Percentiles rank a stretch among this genome's conserved stretches.
Evolutionary conservation across 1,284 basidiomycete species (phyloP).

Genomic region (Gomphus bonarii): DNA sequence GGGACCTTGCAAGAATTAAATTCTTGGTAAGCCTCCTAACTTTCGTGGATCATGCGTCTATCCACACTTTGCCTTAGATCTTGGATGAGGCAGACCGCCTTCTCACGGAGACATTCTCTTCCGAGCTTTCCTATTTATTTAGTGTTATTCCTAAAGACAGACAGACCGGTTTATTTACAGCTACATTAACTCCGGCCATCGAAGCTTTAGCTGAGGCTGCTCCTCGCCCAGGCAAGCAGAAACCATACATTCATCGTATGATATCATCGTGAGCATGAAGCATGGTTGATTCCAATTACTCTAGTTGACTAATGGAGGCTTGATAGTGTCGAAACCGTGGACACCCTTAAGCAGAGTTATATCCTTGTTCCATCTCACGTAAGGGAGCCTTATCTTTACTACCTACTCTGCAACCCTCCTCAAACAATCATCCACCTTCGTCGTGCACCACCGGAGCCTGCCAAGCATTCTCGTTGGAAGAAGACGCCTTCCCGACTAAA

Average conservation of each 20-base stretch:
- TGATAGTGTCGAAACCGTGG: constrained; percentile 76
- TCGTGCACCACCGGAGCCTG: constrained; percentile 43
- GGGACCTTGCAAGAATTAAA: constrained; percentile 78
- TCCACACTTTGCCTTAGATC: constrained; percentile 40
- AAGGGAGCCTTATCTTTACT: constrained; percentile 86
- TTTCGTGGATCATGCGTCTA: not conserved
- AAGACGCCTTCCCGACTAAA: constrained; percentile 22
- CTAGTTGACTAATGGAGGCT: not conserved
- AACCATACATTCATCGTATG: constrained; percentile 83
- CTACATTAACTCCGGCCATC: constrained; percentile 85
- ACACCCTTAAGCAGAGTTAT: constrained; percentile 81
- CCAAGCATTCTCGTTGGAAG: constrained; percentile 22
- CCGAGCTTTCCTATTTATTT: constrained; percentile 79
- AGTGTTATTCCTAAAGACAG: constrained; percentile 70
- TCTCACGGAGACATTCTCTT: constrained; percentile 82
- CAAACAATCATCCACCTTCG: constrained; percentile 63
- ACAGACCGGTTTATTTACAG: constrained; percentile 96
- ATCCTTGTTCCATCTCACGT: constrained; percentile 93
- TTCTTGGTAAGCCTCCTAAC: constrained; percentile 55
- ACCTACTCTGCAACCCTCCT: constrained; percentile 84
- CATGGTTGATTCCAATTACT: not conserved
- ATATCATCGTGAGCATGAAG: constrained; percentile 50
- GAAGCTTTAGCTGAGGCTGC: constrained; percentile 68
- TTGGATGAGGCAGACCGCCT: constrained; percentile 96
- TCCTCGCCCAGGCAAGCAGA: constrained; percentile 74